Percentiles rank a stretch among this genome's conserved stretches.
phyloP scores from a whole-genome alignment of 306 rosid species.

The Styphnolobium japonicum region DNA sequence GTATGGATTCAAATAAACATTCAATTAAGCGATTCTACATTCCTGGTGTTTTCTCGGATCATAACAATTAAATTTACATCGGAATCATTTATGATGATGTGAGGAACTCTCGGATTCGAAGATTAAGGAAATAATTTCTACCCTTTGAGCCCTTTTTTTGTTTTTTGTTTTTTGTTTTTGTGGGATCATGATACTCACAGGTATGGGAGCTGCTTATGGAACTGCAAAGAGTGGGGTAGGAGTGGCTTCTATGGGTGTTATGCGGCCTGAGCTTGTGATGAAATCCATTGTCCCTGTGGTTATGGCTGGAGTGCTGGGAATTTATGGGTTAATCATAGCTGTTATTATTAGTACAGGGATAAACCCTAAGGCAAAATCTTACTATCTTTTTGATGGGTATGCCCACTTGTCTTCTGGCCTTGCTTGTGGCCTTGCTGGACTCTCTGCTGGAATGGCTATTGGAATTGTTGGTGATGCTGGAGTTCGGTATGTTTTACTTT shows the following conservation, averaged over 20 bases:
- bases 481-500: slow-evolving; percentile 44
- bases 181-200: slow-evolving; percentile 19
- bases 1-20: background rate
- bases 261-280: slow-evolving; percentile 85
- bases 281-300: slow-evolving; percentile 81
- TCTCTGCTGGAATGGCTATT: slow-evolving; percentile 82
- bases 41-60: background rate
- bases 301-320: slow-evolving; percentile 83
- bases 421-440: slow-evolving; percentile 83
- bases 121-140: background rate
- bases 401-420: slow-evolving; percentile 86
- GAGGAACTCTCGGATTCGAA: no score
- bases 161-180: no score
- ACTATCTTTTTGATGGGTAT: slow-evolving; percentile 73
- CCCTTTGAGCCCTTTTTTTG: background rate
- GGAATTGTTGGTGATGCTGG: slow-evolving; percentile 89
- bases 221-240: slow-evolving; percentile 86
- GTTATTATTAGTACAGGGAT: slow-evolving; percentile 79
- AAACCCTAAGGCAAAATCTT: slow-evolving; percentile 75
- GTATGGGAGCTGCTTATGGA: slow-evolving; percentile 84
- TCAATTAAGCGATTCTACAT: background rate
- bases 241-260: slow-evolving; percentile 81
- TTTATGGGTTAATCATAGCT: slow-evolving; percentile 70
- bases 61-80: no score
- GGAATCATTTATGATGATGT: no score